Evolutionary conservation across 352 stramenopile genomes (phyloP), one percentile per base, ranked within the genome.

Genomic region (Pythium graminicola): DNA sequence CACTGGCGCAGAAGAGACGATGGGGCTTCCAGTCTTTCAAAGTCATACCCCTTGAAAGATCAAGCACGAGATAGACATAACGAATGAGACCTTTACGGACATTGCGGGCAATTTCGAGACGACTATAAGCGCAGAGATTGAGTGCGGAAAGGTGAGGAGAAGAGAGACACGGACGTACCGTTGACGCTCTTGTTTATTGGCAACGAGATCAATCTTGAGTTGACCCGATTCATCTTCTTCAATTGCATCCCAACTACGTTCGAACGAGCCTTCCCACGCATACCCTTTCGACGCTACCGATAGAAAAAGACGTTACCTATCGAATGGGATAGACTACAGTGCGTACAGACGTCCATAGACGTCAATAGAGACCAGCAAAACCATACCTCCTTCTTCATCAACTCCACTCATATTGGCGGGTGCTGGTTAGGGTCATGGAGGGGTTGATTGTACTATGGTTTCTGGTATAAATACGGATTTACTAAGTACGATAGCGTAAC

Each of bases 21-120:
- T 92, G 80, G 14, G 83, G 83, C 60, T 92, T 92, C 81, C 78
- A 94, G 71, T 94, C 84, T 51, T 94, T 94, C 6, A 52, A 62
- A n/a, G 74, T 73, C 78, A 94, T 91, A 36, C 84, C 79, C n/a
- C 82, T 76, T 24, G 84, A 93, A 42, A 94, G 64, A 60, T 94
- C 84, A 67, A 94, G 67, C 19, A 90, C 71, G 33, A 94, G 65
- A 54, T 92, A 93, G 46, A 85, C 72, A 59, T 93, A 94, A 41
- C 84, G 81, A 47, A 94, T 94, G 17, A 94, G 64, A 0, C 84
- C 84, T 51, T 90, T 89, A 56, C 77, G 81, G 41, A 91, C 81
- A 65, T 89, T 88, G 16, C 81, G 81, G n/a, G 81, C 78, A 46
- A 89, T 89, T 61, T 91, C 76, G 14, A 91, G 54, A 24, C 77